Percentiles rank a stretch among this genome's conserved stretches.
phyloP scores from a whole-genome alignment of 352 stramenopile genomes.

The Pythium vanterpoolii region DNA sequence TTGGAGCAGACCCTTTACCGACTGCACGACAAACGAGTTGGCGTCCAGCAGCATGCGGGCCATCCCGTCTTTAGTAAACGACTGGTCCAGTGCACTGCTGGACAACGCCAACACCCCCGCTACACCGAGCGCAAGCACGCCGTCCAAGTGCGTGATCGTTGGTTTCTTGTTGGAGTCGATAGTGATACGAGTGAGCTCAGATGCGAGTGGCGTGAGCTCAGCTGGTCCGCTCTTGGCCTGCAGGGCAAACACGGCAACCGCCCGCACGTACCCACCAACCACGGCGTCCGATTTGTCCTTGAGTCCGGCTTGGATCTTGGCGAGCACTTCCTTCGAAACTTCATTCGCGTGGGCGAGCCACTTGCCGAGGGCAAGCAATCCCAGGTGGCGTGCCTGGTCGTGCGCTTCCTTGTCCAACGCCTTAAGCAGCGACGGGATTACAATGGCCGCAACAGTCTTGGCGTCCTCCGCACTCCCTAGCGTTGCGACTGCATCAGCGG shows the following conservation, averaged over 20 bases:
- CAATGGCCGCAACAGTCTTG: constrained; percentile 41
- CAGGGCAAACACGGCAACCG: constrained; percentile 47
- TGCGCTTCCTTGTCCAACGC: constrained; percentile 81
- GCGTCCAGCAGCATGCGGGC: constrained; percentile 38
- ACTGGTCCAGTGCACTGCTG: constrained; percentile 55
- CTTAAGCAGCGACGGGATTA: constrained; percentile 60
- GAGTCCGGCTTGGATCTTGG: constrained; percentile 49
- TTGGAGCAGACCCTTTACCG: constrained; percentile 38
- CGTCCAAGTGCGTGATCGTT: constrained; percentile 69
- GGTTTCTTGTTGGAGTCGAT: constrained; percentile 76
- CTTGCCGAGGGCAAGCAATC: constrained; percentile 67
- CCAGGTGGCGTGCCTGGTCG: constrained; percentile 72
- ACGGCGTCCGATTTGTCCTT: constrained; percentile 73
- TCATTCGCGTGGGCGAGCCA: constrained; percentile 63
- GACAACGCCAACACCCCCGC: constrained; percentile 54
- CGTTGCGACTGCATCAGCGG: constrained; percentile 32
- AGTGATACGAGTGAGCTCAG: constrained; percentile 55
- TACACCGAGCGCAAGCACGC: constrained; percentile 62
- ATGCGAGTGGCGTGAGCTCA: constrained; percentile 42
- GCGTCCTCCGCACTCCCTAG: constrained; percentile 29
- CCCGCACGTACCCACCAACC: constrained; percentile 60
- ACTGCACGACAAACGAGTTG: constrained; percentile 48
- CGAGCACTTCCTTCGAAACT: constrained; percentile 36
- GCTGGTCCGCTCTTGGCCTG: constrained; percentile 26
- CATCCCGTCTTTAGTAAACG: constrained; percentile 51